These are phyloP conservation scores for Dothiorella sarmentorum DNA, from an alignment of 2,329 filamentous ascomycete species.

Conservation along the genomic window DNA sequence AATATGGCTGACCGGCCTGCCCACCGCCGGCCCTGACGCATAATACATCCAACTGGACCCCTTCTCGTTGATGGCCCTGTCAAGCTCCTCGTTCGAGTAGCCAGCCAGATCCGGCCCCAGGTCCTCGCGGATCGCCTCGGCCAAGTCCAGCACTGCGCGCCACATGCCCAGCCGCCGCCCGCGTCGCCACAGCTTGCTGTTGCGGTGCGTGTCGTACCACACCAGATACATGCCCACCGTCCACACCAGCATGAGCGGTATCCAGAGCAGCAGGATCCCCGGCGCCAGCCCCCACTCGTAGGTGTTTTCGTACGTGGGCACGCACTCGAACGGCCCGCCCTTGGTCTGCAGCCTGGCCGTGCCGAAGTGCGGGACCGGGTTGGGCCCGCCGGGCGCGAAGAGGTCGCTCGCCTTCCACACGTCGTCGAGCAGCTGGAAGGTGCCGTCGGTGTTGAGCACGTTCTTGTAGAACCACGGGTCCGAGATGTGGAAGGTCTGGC, in stretches of 20 bases:
- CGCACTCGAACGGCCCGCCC: slow-evolving; percentile 1
- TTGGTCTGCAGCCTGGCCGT: background rate
- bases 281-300: slow-evolving; percentile 14
- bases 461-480: slow-evolving; percentile 1
- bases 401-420: background rate
- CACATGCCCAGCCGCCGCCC: slow-evolving; percentile 13
- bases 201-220: slow-evolving; percentile 15
- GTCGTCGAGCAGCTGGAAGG: background rate
- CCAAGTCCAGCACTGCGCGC: slow-evolving; percentile 10
- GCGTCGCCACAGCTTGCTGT: slow-evolving; percentile 8
- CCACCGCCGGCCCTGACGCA: background rate
- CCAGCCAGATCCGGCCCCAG: slow-evolving; percentile 3
- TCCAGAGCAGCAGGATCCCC: background rate
- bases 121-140: slow-evolving; percentile 13
- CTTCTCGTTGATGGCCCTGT: slow-evolving; percentile 8
- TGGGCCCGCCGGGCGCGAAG: background rate
- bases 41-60: slow-evolving; percentile 3
- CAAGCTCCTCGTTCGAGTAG: slow-evolving; percentile 11
- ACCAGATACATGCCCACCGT: slow-evolving; percentile 13
- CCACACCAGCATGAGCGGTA: background rate
- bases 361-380: background rate
- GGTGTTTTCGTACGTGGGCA: background rate
- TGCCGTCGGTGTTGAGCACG: background rate
- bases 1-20: slow-evolving; percentile 5
- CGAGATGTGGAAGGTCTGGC: background rate